Conservation (phyloP, 2,329 filamentous ascomycete species). For the Pseudogymnoascus sp. region DNA sequence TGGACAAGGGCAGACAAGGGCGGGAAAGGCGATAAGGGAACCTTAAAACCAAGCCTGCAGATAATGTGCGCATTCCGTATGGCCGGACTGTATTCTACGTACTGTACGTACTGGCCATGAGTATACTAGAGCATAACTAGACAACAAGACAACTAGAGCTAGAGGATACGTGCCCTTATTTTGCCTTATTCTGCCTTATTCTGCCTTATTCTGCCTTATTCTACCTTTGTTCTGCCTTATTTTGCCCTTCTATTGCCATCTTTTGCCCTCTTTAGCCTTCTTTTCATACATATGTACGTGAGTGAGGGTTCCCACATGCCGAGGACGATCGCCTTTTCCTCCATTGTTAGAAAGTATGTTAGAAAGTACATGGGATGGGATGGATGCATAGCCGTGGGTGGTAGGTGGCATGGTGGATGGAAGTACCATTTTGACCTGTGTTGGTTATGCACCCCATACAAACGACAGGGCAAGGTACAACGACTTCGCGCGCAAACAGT, state of each 20-base stretch:
- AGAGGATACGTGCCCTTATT: too few species aligned
- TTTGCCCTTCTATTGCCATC: too few species aligned
- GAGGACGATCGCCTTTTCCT: not conserved
- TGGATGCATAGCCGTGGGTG: not conserved
- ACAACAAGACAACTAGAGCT: too few species aligned
- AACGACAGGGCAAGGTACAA: not conserved
- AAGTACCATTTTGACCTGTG: not conserved
- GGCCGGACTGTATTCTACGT: not conserved
- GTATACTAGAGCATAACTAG: not conserved
- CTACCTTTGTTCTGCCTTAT: too few species aligned
- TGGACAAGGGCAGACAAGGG: not conserved
- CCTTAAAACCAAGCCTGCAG: constrained; percentile 1
- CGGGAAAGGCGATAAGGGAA: not conserved
- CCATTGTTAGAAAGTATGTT: not conserved
- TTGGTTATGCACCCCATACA: not conserved
- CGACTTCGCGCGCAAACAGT: not conserved
- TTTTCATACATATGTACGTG: not conserved
- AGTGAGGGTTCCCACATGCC: not conserved
- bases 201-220: too few species aligned
- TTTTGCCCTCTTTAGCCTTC: too few species aligned
- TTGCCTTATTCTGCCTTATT: too few species aligned
- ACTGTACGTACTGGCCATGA: not conserved
- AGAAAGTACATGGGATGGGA: not conserved
- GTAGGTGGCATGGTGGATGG: not conserved
- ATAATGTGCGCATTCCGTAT: not conserved